Evolutionary conservation across 306 rosid species (phyloP).

Genomic region (Heteromeles arbutifolia): DNA sequence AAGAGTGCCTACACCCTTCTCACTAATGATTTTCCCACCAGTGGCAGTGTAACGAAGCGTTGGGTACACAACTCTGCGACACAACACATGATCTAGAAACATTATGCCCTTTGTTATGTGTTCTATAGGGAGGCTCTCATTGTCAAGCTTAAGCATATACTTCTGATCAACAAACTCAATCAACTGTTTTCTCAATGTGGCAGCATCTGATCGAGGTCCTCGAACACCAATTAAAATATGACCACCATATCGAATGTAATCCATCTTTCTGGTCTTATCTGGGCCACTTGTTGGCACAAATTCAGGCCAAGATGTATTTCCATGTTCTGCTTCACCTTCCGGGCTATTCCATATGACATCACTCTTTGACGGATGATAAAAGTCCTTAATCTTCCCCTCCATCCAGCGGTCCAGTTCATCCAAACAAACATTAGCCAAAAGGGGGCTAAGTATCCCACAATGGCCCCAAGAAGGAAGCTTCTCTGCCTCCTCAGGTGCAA

Average conservation of each 20-base stretch:
- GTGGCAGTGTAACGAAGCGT: constrained; percentile 92
- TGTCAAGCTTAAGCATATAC: constrained; percentile 85
- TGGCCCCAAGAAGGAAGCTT: constrained; percentile 90
- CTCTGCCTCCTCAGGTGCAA: constrained; percentile 83
- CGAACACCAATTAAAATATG: constrained; percentile 84
- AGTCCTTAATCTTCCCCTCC: constrained; percentile 82
- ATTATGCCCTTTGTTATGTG: constrained; percentile 94
- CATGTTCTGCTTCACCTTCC: constrained; percentile 76
- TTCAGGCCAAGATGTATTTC: constrained; percentile 98
- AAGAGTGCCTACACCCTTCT: constrained; percentile 95
- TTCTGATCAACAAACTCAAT: constrained; percentile 90
- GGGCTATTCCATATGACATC: constrained; percentile 94
- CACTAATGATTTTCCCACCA: constrained; percentile 92
- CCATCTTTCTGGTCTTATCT: constrained; percentile 92
- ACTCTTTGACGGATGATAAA: constrained; percentile 82
- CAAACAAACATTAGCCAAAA: constrained; percentile 68
- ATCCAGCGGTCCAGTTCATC: constrained; percentile 94
- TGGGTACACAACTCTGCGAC: constrained; percentile 91
- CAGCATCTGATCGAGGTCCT: constrained; percentile 87
- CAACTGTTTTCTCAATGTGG: constrained; percentile 75
- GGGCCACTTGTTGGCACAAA: constrained; percentile 98
- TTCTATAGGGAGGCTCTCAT: constrained; percentile 86
- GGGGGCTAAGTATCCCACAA: constrained; percentile 81
- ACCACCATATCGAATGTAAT: constrained; percentile 77
- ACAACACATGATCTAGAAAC: constrained; percentile 92